Percentiles rank a stretch among this genome's conserved stretches.
These are phyloP conservation scores for Hypoxylon rubiginosum DNA, from an alignment of 2,329 filamentous ascomycete genomes.

Conservation along the genomic window DNA sequence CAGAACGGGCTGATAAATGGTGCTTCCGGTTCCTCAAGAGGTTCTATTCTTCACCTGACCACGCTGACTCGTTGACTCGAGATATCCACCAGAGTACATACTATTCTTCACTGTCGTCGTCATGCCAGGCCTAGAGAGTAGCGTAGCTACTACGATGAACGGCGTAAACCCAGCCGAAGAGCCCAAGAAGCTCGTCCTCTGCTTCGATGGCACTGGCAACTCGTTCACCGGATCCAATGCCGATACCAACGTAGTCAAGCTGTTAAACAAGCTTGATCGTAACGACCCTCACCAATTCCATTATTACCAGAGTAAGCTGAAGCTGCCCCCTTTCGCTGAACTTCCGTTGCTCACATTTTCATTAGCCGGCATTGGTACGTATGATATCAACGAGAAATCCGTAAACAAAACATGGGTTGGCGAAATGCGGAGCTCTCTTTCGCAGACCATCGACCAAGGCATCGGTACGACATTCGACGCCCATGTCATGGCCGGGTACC, in stretches of 20 bases:
- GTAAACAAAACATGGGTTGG: conserved; percentile 56
- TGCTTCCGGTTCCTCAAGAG: conserved; percentile 1
- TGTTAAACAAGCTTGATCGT: conserved; percentile 62
- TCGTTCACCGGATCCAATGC: conserved; percentile 60
- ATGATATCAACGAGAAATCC: conserved; percentile 59
- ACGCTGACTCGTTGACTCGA: background rate
- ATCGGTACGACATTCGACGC: conserved; percentile 63
- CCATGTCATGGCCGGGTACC: conserved; percentile 66
- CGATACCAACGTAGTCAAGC: conserved; percentile 68
- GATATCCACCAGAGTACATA: background rate
- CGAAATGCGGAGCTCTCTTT: conserved; percentile 54
- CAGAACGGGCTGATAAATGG: conserved; percentile 25
- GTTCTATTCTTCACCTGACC: background rate
- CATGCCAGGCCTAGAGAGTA: conserved; percentile 19
- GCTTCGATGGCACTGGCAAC: conserved; percentile 65
- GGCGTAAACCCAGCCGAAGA: conserved; percentile 19
- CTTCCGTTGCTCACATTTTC: background rate
- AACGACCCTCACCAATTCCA: conserved; percentile 60
- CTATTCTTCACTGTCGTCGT: background rate
- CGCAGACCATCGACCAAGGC: conserved; percentile 58
- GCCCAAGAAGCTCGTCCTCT: conserved; percentile 60
- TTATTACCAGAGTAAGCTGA: conserved; percentile 62
- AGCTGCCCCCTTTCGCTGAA: background rate
- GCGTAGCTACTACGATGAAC: conserved; percentile 16
- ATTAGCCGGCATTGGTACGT: conserved; percentile 64